A percentile compares a stretch with the other conserved stretches of the same genome.
Conservation (phyloP, 31 red algal species). For the Porphyra umbilicalis region DNA sequence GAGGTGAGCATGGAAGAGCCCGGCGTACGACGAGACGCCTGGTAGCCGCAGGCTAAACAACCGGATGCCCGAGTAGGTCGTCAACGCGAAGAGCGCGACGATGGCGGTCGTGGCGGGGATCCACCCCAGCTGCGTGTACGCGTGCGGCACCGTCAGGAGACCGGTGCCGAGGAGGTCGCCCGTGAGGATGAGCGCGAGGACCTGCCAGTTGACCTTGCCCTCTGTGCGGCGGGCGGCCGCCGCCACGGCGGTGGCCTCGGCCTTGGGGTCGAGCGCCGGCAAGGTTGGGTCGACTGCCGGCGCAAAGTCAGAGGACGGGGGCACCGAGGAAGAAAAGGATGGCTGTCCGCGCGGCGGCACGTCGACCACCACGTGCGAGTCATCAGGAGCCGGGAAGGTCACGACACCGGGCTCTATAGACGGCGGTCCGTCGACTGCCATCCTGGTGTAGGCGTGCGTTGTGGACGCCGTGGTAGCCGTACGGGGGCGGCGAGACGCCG, state of each 20-base stretch:
- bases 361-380: neutral
- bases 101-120: conserved; percentile 3
- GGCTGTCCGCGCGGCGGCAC: neutral
- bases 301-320: neutral
- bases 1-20: conserved; percentile 6
- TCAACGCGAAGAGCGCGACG: conserved; percentile 5
- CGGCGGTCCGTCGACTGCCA: neutral
- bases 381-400: neutral
- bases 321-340: neutral
- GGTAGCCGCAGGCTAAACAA: conserved; percentile 10
- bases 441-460: neutral
- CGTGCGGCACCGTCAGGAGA: conserved; percentile 15
- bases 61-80: conserved; percentile 9
- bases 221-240: neutral
- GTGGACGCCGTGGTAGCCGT: neutral
- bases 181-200: conserved; percentile 12
- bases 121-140: conserved; percentile 24
- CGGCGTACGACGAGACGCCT: neutral
- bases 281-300: neutral
- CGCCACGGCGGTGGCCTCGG: neutral
- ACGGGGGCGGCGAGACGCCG: no score
- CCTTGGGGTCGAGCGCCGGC: neutral
- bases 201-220: conserved; percentile 3
- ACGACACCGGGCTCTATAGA: neutral
- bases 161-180: conserved; percentile 17